Evolutionary conservation across 768 basidiomycete genomes (phyloP).

Genomic region (Lactarius vividus): DNA sequence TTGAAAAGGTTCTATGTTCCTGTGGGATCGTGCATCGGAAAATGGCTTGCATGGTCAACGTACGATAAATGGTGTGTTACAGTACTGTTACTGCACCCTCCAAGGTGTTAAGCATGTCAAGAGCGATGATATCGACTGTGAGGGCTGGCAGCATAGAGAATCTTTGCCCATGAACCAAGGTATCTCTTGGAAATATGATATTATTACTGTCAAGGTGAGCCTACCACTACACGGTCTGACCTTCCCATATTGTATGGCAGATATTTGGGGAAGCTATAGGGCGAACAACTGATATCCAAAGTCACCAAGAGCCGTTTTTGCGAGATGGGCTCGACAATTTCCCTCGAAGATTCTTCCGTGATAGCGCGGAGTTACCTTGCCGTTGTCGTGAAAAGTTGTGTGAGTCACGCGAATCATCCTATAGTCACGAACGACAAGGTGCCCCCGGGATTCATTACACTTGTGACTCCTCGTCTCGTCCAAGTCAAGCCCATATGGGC

Average conservation of each 20-base stretch:
- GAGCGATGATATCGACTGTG: no score
- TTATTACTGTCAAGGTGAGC: not conserved
- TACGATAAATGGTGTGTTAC: constrained; percentile 1
- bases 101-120: no score
- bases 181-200: no score
- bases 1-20: constrained; percentile 1
- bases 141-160: no score
- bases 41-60: not conserved
- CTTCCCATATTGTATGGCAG: not conserved
- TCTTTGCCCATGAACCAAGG: no score
- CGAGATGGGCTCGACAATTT: not conserved
- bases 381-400: not conserved
- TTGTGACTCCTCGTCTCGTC: not conserved
- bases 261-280: not conserved
- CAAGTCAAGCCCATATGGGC: not conserved
- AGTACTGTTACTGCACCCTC: no score
- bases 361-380: not conserved
- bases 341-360: not conserved
- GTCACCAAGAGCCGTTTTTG: not conserved
- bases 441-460: not conserved
- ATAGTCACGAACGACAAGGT: not conserved
- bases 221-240: not conserved
- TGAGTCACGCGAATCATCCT: not conserved
- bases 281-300: not conserved
- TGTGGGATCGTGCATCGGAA: not conserved